These are phyloP conservation scores for Mucor ambiguus DNA, from an alignment of 371 early-diverging fungal genomes.

Conservation along the genomic window DNA sequence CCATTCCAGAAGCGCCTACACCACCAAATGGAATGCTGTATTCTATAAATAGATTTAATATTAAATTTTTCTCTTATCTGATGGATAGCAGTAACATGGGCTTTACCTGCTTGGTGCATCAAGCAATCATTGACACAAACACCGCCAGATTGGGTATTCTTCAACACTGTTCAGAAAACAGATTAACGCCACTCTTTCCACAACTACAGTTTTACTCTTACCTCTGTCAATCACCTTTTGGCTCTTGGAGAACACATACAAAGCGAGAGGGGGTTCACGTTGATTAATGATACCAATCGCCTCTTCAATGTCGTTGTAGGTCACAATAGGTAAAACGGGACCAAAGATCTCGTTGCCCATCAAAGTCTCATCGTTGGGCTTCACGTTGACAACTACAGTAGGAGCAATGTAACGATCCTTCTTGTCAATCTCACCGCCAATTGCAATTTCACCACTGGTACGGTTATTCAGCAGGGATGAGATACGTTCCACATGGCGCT, in stretches of 20 bases:
- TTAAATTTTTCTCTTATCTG: neutral
- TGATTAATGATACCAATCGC: constrained; percentile 70
- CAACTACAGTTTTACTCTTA: constrained; percentile 10
- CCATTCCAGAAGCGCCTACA: constrained; percentile 88
- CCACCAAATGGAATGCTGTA: constrained; percentile 90
- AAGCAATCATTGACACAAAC: constrained; percentile 83
- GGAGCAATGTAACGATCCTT: constrained; percentile 32
- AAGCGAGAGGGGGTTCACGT: constrained; percentile 69
- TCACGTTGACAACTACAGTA: constrained; percentile 27
- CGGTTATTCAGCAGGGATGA: constrained; percentile 51
- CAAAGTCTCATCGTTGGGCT: constrained; percentile 27
- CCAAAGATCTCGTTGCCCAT: constrained; percentile 74
- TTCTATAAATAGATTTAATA: constrained; percentile 32
- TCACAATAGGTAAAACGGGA: constrained; percentile 86
- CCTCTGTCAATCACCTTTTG: constrained; percentile 31
- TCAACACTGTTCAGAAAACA: constrained; percentile 44
- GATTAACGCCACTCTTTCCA: neutral
- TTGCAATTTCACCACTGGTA: constrained; percentile 53
- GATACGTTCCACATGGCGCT: constrained; percentile 76
- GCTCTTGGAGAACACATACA: constrained; percentile 65
- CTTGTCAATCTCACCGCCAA: constrained; percentile 44
- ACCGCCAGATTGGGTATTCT: constrained; percentile 75
- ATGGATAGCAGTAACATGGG: neutral
- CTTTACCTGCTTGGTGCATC: constrained; percentile 61
- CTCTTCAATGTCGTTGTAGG: constrained; percentile 70